phyloP scores from a whole-genome alignment of 768 basidiomycete genomes.

The Nidula microcarpa region DNA sequence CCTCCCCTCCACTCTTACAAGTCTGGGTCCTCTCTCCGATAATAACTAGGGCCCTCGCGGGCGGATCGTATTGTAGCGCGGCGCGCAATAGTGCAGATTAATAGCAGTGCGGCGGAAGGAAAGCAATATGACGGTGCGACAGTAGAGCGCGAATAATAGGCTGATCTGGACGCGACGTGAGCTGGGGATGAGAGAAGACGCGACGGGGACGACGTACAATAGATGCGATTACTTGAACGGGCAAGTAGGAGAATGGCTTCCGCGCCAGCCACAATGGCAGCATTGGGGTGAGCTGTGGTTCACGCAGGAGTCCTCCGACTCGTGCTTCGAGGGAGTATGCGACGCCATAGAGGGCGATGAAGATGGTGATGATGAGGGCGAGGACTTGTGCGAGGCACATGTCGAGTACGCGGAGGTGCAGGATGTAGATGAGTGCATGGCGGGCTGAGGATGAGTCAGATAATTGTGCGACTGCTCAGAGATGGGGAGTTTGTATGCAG shows the following conservation, averaged over 20 bases:
- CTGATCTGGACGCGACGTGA: no score
- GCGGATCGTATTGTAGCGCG: conserved; percentile 2
- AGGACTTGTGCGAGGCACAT: conserved; percentile 10
- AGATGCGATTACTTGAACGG: conserved; percentile 49
- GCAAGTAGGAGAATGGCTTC: conserved; percentile 55
- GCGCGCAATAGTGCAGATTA: neutral
- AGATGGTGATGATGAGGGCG: conserved; percentile 7
- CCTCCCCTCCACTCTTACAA: conserved; percentile 25
- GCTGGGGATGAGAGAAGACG: conserved; percentile 4
- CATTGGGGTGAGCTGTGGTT: conserved; percentile 69
- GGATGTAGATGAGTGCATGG: conserved; percentile 19
- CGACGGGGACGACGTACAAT: conserved; percentile 4
- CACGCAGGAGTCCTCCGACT: conserved; percentile 23
- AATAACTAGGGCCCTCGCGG: conserved; percentile 5
- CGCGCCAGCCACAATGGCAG: conserved; percentile 76
- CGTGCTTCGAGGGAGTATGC: no score
- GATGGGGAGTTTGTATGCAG: conserved; percentile 8
- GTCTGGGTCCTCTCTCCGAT: conserved; percentile 3
- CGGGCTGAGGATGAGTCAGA: conserved; percentile 7
- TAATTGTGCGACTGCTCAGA: neutral
- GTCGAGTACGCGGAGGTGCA: conserved; percentile 8
- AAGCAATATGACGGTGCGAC: conserved; percentile 2
- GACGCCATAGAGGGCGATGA: conserved; percentile 3
- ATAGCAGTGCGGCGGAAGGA: conserved; percentile 2
- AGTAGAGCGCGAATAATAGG: conserved; percentile 1